phyloP scores from a whole-genome alignment of 176 grass and related monocot species.

The Areca catechu region DNA sequence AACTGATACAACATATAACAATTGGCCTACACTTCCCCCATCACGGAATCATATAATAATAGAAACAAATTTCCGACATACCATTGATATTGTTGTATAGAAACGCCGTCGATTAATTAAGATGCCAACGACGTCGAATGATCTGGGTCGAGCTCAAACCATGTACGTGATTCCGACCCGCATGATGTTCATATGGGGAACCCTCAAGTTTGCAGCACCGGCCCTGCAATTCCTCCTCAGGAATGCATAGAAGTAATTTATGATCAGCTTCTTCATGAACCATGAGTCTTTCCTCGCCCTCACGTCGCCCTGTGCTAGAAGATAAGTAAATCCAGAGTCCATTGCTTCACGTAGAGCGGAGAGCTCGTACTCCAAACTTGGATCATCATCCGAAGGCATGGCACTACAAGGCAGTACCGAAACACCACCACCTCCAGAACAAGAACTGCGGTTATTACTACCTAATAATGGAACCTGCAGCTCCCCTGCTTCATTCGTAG shows the following conservation, averaged over 20 bases:
- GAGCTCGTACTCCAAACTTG: constrained; percentile 77
- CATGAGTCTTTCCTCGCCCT: constrained; percentile 85
- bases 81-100: too few relatives aligned
- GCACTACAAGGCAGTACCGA: constrained; percentile 36
- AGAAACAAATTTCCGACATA: too few relatives aligned
- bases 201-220: constrained; percentile 71
- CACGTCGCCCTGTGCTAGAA: constrained; percentile 73
- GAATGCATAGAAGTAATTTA: constrained; percentile 96
- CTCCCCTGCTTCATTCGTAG: constrained; percentile 32
- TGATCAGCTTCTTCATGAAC: constrained; percentile 83
- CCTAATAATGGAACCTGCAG: constrained; percentile 63
- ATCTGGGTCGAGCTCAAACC: constrained; percentile 34
- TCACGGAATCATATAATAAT: too few relatives aligned
- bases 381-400: constrained; percentile 62
- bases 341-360: constrained; percentile 74
- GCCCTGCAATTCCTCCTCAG: constrained; percentile 92
- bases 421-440: constrained; percentile 10
- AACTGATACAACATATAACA: too few relatives aligned
- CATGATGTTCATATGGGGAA: constrained; percentile 92
- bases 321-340: constrained; percentile 83
- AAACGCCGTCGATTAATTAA: too few relatives aligned
- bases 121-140: too few relatives aligned
- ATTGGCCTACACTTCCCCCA: too few relatives aligned
- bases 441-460: constrained; percentile 12
- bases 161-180: constrained; percentile 91